These are phyloP conservation scores for Inosperma sp. DNA, from an alignment of 768 basidiomycete species.

Conservation along the genomic window DNA sequence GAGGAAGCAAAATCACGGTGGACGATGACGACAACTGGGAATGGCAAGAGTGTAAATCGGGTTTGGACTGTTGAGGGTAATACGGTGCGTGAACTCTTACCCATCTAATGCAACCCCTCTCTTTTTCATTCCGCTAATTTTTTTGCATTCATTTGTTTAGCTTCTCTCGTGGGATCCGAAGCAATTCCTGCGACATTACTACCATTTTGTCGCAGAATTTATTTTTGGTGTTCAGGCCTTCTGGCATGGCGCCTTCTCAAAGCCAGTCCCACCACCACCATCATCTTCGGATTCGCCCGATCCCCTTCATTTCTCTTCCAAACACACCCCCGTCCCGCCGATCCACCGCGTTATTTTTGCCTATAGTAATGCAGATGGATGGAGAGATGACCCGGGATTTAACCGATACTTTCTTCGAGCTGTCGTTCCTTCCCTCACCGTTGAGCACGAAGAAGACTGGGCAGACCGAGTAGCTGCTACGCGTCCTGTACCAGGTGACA, in stretches of 20 bases:
- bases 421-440: conserved; percentile 62
- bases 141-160: conserved; percentile 25
- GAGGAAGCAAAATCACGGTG: conserved; percentile 58
- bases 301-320: conserved; percentile 15
- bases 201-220: conserved; percentile 83
- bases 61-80: conserved; percentile 69
- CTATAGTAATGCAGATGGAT: conserved; percentile 51
- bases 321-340: conserved; percentile 40
- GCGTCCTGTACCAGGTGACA: conserved; percentile 12
- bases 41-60: conserved; percentile 33
- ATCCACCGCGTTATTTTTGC: conserved; percentile 71
- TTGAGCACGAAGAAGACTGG: conserved; percentile 73
- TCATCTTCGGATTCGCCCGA: conserved; percentile 12
- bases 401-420: conserved; percentile 73
- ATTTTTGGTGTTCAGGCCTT: conserved; percentile 72
- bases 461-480: conserved; percentile 47
- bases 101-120: neutral
- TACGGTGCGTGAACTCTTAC: conserved; percentile 46
- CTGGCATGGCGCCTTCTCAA: conserved; percentile 54
- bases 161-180: conserved; percentile 62
- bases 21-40: conserved; percentile 35
- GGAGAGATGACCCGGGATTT: conserved; percentile 77
- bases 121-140: neutral
- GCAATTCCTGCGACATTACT: conserved; percentile 83
- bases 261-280: conserved; percentile 16